These are phyloP conservation scores for Dictyostelium citrinum DNA, from an alignment of 78 protist species.

Conservation along the genomic window DNA sequence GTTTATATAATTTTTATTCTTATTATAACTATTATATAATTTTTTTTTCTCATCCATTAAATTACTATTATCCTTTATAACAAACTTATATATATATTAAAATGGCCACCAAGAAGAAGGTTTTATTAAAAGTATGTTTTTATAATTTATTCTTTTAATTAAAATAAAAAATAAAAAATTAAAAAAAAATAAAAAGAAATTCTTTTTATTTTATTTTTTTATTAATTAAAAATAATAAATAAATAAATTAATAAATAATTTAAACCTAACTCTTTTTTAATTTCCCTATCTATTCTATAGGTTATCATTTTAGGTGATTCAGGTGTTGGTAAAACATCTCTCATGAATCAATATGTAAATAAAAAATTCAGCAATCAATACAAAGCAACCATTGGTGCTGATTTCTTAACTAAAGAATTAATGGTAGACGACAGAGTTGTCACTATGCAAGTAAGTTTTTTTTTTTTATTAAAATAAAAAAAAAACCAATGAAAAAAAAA, in stretches of 20 bases:
- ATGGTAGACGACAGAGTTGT: constrained; percentile 96
- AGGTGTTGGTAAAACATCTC: constrained; percentile 98
- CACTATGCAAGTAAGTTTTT: constrained; percentile 96
- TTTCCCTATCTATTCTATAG: background rate
- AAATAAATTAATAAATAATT: background rate
- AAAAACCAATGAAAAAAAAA: constrained; percentile 37
- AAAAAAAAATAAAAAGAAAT: background rate
- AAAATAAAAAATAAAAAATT: background rate
- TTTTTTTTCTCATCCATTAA: background rate
- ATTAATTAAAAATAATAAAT: background rate
- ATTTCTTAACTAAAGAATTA: constrained; percentile 98
- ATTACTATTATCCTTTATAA: background rate
- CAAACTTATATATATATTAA: background rate
- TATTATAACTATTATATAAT: background rate
- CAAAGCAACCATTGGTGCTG: constrained; percentile 99
- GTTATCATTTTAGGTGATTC: constrained; percentile 96
- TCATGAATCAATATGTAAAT: constrained; percentile 98
- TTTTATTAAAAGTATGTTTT: constrained; percentile 82
- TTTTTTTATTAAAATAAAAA: too few species aligned
- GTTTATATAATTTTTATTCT: background rate
- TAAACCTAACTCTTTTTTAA: background rate
- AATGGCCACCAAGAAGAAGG: constrained; percentile 88
- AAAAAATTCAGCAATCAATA: constrained; percentile 97
- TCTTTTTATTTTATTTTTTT: background rate
- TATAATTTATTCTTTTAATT: background rate